A percentile compares a stretch with the other conserved stretches of the same genome.
These are phyloP conservation scores for Lachancea sp. DNA, from an alignment of 805 yeast genomes.

Conservation along the genomic window DNA sequence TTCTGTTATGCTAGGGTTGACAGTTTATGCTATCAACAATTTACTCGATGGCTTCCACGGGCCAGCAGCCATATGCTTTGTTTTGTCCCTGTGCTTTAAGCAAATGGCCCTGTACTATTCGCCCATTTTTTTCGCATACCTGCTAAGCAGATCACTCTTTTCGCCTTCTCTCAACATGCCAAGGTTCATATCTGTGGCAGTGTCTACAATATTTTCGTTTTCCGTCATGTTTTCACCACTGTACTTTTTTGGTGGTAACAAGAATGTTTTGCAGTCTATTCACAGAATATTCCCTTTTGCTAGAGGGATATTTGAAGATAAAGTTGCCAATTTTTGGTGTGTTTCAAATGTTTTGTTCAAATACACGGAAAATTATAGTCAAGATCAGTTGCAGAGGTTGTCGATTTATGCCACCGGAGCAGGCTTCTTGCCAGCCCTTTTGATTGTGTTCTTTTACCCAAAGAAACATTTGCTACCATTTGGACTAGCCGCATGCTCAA, in stretches of 20 bases:
- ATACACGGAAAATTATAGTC: conserved; percentile 50
- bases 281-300: conserved; percentile 89
- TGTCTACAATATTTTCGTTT: conserved; percentile 55
- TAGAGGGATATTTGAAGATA: conserved; percentile 93
- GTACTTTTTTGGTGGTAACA: conserved; percentile 36
- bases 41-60: conserved; percentile 57
- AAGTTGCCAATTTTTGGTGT: conserved; percentile 97
- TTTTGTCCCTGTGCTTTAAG: conserved; percentile 73
- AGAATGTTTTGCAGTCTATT: conserved; percentile 39
- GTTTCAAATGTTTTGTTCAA: conserved; percentile 77
- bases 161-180: conserved; percentile 44
- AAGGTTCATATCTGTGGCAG: conserved; percentile 54
- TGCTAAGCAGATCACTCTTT: conserved; percentile 48
- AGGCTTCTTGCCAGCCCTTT: conserved; percentile 52
- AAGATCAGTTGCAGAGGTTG: conserved; percentile 50
- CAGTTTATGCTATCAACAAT: conserved; percentile 60
- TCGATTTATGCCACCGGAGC: conserved; percentile 49
- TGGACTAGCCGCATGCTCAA: conserved; percentile 75
- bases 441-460: conserved; percentile 46
- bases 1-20: conserved; percentile 86
- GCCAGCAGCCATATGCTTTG: conserved; percentile 70
- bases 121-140: conserved; percentile 77
- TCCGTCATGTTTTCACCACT: conserved; percentile 54
- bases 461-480: conserved; percentile 50
- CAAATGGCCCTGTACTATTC: conserved; percentile 95